phyloP scores from a whole-genome alignment of 306 rosid species.

The Cucumis melo region DNA sequence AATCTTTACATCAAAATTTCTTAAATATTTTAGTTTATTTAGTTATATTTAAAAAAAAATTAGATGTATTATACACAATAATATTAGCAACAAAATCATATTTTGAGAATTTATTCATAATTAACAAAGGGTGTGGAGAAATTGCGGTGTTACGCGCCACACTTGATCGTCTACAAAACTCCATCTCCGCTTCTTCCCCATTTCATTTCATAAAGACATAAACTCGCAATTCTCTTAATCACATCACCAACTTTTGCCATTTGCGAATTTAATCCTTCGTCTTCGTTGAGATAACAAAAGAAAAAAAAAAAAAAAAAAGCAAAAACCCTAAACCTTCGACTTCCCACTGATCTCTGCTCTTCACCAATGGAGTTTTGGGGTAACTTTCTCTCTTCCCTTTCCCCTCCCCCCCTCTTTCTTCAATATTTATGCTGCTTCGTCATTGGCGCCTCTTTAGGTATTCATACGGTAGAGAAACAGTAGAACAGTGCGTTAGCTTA shows the following conservation, averaged over 20 bases:
- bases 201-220: not conserved
- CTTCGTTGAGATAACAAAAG: not conserved
- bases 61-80: no score
- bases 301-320: not conserved
- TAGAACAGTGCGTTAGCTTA: not conserved
- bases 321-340: not conserved
- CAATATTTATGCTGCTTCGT: not conserved
- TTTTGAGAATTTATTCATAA: no score
- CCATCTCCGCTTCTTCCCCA: not conserved
- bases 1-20: no score
- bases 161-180: not conserved
- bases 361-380: conserved; percentile 43
- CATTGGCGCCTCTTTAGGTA: not conserved
- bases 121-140: no score
- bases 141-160: not conserved
- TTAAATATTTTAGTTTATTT: no score
- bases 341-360: not conserved
- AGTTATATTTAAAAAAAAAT: no score
- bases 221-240: not conserved
- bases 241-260: not conserved
- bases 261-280: not conserved
- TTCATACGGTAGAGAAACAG: no score
- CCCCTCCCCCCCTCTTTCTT: not conserved
- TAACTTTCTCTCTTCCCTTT: conserved; percentile 6
- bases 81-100: no score